Conservation (phyloP, 2,329 filamentous ascomycete genomes). For the Cladorrhinum sp. region DNA sequence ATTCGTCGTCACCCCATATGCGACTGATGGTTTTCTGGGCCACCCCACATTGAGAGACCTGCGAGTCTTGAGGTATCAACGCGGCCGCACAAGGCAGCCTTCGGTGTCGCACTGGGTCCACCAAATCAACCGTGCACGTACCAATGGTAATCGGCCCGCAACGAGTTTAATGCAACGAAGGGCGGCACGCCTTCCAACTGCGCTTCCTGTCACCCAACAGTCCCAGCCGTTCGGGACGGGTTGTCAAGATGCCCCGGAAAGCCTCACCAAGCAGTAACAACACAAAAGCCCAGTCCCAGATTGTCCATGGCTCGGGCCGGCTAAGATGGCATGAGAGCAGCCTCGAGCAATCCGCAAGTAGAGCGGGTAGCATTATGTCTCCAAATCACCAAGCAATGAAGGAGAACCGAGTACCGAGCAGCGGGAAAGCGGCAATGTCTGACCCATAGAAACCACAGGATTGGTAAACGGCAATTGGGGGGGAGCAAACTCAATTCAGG, state of each 20-base stretch:
- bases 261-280: neutral
- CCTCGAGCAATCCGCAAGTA: neutral
- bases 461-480: neutral
- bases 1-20: too few relatives aligned
- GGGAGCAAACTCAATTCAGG: neutral
- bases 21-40: too few relatives aligned
- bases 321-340: neutral
- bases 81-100: too few relatives aligned
- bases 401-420: constrained; percentile 1
- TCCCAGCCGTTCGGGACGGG: neutral
- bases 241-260: neutral
- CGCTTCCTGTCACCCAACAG: constrained; percentile 7
- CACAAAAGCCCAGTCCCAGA: neutral
- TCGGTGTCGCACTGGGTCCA: neutral
- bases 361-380: too few relatives aligned
- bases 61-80: too few relatives aligned
- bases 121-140: neutral
- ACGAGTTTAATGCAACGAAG: constrained; percentile 1
- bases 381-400: neutral
- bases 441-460: neutral
- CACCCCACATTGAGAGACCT: too few relatives aligned
- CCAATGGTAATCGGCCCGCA: constrained; percentile 4
- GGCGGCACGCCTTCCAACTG: constrained; percentile 2
- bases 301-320: neutral
- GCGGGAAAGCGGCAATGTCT: neutral